Evolutionary conservation across 208 protist species (phyloP).

Genomic region (Leishmania amazonensis): DNA sequence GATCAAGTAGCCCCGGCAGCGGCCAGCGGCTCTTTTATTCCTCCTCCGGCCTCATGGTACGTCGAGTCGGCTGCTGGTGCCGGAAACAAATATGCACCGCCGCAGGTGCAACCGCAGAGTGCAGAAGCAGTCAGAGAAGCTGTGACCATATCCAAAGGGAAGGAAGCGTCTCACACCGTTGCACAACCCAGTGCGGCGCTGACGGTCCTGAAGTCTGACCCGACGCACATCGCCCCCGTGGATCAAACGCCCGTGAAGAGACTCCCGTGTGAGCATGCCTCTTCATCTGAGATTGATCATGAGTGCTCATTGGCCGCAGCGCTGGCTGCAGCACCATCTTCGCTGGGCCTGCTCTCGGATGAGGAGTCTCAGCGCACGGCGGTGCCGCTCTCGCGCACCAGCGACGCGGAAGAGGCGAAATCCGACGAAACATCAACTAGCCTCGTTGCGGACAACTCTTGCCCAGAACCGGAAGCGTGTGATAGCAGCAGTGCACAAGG

Average conservation of each 20-base stretch:
- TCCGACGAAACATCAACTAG: neutral
- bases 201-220: neutral
- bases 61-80: neutral
- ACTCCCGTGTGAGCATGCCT: neutral
- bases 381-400: no score
- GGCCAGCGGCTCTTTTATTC: neutral
- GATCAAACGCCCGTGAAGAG: neutral
- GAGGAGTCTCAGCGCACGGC: conserved; percentile 3
- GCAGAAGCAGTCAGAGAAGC: neutral
- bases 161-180: neutral
- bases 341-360: neutral
- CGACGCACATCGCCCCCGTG: neutral
- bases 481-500: neutral
- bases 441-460: neutral
- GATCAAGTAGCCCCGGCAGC: neutral
- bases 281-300: neutral
- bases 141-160: neutral
- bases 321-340: conserved; percentile 10
- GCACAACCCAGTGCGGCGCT: neutral
- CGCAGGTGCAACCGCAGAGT: neutral
- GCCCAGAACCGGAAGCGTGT: neutral
- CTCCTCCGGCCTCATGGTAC: neutral
- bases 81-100: neutral
- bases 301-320: conserved; percentile 9
- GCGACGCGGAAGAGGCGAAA: neutral